Conservation (phyloP, 768 basidiomycete species). For the Thelephora ganbajun region DNA sequence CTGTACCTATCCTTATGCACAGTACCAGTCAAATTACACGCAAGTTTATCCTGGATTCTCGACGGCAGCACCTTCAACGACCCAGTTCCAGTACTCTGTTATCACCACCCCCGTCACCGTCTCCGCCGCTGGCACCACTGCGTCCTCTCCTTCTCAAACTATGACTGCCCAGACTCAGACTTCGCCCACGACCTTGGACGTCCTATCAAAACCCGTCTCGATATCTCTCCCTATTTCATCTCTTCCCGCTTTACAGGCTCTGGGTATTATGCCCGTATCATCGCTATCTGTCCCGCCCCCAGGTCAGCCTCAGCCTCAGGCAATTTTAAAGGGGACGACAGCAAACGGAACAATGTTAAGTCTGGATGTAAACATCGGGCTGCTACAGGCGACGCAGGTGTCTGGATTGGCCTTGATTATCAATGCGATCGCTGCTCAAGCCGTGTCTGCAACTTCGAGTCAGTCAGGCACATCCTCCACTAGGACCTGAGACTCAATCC, state of each 20-base stretch:
- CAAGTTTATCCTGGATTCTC: neutral
- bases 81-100: neutral
- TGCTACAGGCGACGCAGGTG: conserved; percentile 65
- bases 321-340: conserved; percentile 56
- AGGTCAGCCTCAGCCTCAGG: conserved; percentile 55
- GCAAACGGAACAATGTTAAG: conserved; percentile 60
- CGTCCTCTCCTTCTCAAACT: too few species aligned
- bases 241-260: conserved; percentile 42
- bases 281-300: conserved; percentile 33
- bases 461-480: too few species aligned
- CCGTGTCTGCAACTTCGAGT: neutral
- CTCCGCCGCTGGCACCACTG: too few species aligned
- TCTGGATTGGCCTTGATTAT: conserved; percentile 58
- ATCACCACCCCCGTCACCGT: neutral
- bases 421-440: conserved; percentile 42
- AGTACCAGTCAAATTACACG: conserved; percentile 2
- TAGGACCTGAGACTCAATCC: neutral
- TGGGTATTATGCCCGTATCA: conserved; percentile 64
- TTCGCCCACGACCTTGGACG: neutral
- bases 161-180: neutral
- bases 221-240: conserved; percentile 57
- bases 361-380: conserved; percentile 66
- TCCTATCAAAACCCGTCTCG: conserved; percentile 25
- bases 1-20: conserved; percentile 15
- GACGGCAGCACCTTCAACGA: neutral